Percentiles rank a stretch among this genome's conserved stretches.
These are phyloP conservation scores for Echites panduratus DNA, from an alignment of 257 asterid species.

Conservation along the genomic window DNA sequence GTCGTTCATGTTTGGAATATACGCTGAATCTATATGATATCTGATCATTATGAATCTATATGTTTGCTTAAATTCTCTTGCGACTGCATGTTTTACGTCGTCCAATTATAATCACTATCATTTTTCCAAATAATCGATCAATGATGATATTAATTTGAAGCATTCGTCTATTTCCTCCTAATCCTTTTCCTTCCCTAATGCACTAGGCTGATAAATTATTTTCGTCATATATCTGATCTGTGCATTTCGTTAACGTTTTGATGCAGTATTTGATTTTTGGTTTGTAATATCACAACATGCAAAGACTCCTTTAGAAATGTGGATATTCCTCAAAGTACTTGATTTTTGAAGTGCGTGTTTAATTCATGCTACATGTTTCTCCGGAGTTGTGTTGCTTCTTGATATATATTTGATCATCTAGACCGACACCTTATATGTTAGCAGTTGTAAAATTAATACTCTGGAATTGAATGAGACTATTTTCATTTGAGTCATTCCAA, in stretches of 20 bases:
- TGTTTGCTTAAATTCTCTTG: background rate
- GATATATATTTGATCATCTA: background rate
- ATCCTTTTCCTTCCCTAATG: too few species aligned
- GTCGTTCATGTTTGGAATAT: background rate
- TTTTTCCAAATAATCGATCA: background rate
- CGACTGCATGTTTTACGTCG: background rate
- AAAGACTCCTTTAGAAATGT: background rate
- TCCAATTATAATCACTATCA: background rate
- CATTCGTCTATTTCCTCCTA: background rate
- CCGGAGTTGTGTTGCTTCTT: background rate
- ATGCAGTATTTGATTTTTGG: background rate
- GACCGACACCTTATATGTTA: too few species aligned
- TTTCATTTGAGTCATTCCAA: too few species aligned
- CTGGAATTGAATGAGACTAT: too few species aligned
- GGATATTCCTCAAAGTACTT: background rate
- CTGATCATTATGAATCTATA: constrained; percentile 2
- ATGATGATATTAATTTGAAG: background rate
- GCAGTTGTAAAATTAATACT: too few species aligned
- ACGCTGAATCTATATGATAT: background rate
- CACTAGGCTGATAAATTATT: too few species aligned
- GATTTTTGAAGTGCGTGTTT: background rate
- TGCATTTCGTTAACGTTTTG: too few species aligned
- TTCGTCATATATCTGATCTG: too few species aligned
- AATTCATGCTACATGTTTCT: background rate
- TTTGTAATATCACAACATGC: background rate